These are phyloP conservation scores for Isoetes taiwanensis DNA, from an alignment of 75 land plant genomes.

Conservation along the genomic window DNA sequence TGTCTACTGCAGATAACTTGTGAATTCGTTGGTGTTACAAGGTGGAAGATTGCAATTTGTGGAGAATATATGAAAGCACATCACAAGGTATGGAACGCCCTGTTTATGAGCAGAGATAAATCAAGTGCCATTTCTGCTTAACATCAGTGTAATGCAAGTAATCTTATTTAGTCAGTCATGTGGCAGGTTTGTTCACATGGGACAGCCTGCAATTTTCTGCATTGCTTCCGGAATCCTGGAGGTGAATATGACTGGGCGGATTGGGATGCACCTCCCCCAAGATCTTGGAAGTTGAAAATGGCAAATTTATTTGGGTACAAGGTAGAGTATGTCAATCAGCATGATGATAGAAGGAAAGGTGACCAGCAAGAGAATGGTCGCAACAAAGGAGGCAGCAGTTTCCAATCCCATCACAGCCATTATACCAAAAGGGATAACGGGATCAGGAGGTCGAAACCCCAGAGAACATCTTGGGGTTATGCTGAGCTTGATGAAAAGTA, in stretches of 20 bases:
- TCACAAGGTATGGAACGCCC: slow-evolving; percentile 35
- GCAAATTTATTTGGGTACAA: slow-evolving; percentile 71
- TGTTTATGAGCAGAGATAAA: background rate
- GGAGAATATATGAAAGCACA: slow-evolving; percentile 87
- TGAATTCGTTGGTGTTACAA: slow-evolving; percentile 71
- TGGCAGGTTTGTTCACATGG: slow-evolving; percentile 82
- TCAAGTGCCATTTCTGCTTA: background rate
- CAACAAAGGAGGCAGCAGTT: too few species aligned
- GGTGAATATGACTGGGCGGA: slow-evolving; percentile 99
- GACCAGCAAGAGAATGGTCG: too few species aligned
- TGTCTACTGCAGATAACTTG: slow-evolving; percentile 42
- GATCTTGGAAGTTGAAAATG: slow-evolving; percentile 65
- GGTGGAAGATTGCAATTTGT: slow-evolving; percentile 89
- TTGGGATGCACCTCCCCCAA: slow-evolving; percentile 77
- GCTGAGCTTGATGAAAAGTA: too few species aligned
- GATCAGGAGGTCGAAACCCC: too few species aligned
- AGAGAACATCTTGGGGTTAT: too few species aligned
- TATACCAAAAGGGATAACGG: too few species aligned
- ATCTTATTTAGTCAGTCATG: background rate
- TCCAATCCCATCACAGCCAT: too few species aligned
- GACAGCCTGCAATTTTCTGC: slow-evolving; percentile 84
- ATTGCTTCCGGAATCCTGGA: slow-evolving; percentile 89
- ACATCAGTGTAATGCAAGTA: background rate
- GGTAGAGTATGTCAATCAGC: too few species aligned
- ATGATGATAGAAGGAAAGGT: too few species aligned